Base-by-base conservation (phyloP, 768 basidiomycete genomes). In the Phlebiopsis gigantea region DNA sequence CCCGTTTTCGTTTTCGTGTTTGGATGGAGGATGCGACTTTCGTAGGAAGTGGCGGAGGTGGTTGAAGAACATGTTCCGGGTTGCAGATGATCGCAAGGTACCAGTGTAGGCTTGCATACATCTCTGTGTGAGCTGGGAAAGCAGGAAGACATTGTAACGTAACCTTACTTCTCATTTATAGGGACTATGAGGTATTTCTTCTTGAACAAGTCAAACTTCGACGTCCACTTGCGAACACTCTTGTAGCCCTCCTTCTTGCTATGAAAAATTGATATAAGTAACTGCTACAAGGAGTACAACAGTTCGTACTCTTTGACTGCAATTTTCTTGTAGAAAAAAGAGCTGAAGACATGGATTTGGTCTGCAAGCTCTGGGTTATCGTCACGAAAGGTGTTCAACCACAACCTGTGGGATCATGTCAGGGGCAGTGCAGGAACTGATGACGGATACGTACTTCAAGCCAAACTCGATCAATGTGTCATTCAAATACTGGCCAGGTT, bases 391-490 rank as follows among this genome's bases (percentile, higher is more conserved):
- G 80, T 77, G 49, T 74, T 78, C 9, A 87, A 75, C 87, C 90
- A 91, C 14, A 85, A 73, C 68, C 93, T 95, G 55, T 6, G 24
- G 19, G 34, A 3, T 39, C 12, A 54, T 30, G 7, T 43, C 54
- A 59, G 45, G 59, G 44, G 61, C 21, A 49, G 44, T 22, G 29
- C 15, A 51, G 49, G 24, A 57, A 17, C 19, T 25, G 6, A 31
- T 34, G 15, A 6, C 34, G 8, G 34, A 9, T 1, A 70, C 89
- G 46, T 64, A 94, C 94, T 93, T 95, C 30, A 99, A 77, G 2
- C 93, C 95, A 63, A 95, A 97, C 67, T 99, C 97, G 28, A 98
- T 94, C 31, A 99, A 73, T 0, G 92, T 97, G 72, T 99, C 97
- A 66, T 99, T 99, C 47, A 99, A 77, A 68, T 87, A 98, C 68